Evolutionary conservation across 225 moss, liverwort and hornwort species (phyloP), one percentile per base, ranked within the genome.

Genomic region (Polytrichum formosum): DNA sequence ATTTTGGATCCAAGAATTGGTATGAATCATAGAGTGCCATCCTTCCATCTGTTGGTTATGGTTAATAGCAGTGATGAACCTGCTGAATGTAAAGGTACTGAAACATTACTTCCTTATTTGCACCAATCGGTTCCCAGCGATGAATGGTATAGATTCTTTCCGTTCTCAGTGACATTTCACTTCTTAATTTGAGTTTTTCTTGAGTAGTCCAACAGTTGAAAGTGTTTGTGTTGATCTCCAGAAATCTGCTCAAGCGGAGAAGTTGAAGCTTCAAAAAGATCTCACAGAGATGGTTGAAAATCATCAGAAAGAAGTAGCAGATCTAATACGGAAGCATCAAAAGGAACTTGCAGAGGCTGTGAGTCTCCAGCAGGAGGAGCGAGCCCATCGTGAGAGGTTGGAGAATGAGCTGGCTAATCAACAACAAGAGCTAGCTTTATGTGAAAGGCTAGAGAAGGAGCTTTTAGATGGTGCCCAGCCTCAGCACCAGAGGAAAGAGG

Each of bases 301-400:
- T 37, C 82, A 88, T 65, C 66, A 84, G 71, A 80, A 66, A 54
- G 76, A 80, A 68, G 37, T 82, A 66, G 63, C 75, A 21, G 77
- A 88, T 63, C 80, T 82, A 62, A 26, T 64, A 29, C 75, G 61
- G 63, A 84, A 82, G 71, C 82, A 88, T 63, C 82, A 76, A n/a
- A 77, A 68, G 61, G 82, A 88, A 61, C 79, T 84, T 22, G 75
- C 77, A 63, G 82, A 82, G 64, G 63, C 77, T 68, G 71, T 76
- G 65, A 69, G 82, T 58, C 20, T 77, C 18, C 82, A 76, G 64
- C 73, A 77, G 75, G 79, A 82, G 73, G 88, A 88, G 77, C 79
- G 63, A 74, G 69, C 79, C 61, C 88, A 88, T 64, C 75, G 84
- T 54, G 82, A 84, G 79, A 82, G 84, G 84, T 80, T 88, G 73